phyloP scores from a whole-genome alignment of 768 basidiomycete genomes.

The Hemileccinum rubropunctum region DNA sequence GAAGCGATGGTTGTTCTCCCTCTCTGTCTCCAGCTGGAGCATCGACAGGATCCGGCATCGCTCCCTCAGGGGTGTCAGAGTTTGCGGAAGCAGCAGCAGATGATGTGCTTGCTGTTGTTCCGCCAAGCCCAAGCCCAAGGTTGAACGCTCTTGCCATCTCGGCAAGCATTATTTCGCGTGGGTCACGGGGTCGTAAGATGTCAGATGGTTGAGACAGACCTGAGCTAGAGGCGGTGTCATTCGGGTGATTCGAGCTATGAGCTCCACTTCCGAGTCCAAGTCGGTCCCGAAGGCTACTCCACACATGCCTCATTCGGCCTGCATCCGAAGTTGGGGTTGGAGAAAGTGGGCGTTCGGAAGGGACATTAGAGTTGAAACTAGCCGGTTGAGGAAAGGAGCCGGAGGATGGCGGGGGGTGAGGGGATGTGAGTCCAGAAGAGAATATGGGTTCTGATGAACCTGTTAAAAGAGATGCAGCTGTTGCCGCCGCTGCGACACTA shows the following conservation, averaged over 20 bases:
- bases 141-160: slow-evolving; percentile 84
- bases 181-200: slow-evolving; percentile 35
- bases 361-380: slow-evolving; percentile 10
- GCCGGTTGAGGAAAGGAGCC: slow-evolving; percentile 12
- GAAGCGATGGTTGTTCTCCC: slow-evolving; percentile 22
- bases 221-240: slow-evolving; percentile 3
- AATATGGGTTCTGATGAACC: slow-evolving; percentile 67
- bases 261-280: slow-evolving; percentile 47
- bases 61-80: slow-evolving; percentile 10
- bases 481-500: slow-evolving; percentile 90
- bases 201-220: slow-evolving; percentile 12
- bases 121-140: slow-evolving; percentile 55
- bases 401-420: slow-evolving; percentile 19
- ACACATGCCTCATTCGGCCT: slow-evolving; percentile 58
- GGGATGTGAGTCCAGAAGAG: slow-evolving; percentile 50
- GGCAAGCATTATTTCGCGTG: slow-evolving; percentile 68
- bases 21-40: slow-evolving; percentile 10
- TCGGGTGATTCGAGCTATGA: slow-evolving; percentile 12
- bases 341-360: slow-evolving; percentile 36
- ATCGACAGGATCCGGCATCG: slow-evolving; percentile 4
- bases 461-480: slow-evolving; percentile 79
- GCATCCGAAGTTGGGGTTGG: slow-evolving; percentile 40
- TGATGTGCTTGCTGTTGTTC: slow-evolving; percentile 10
- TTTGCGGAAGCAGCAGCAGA: slow-evolving; percentile 2
- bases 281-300: slow-evolving; percentile 67